Percentiles rank a stretch among this genome's conserved stretches.
phyloP scores from a whole-genome alignment of 345 rosid genomes.

The Bruguiera sexangula region DNA sequence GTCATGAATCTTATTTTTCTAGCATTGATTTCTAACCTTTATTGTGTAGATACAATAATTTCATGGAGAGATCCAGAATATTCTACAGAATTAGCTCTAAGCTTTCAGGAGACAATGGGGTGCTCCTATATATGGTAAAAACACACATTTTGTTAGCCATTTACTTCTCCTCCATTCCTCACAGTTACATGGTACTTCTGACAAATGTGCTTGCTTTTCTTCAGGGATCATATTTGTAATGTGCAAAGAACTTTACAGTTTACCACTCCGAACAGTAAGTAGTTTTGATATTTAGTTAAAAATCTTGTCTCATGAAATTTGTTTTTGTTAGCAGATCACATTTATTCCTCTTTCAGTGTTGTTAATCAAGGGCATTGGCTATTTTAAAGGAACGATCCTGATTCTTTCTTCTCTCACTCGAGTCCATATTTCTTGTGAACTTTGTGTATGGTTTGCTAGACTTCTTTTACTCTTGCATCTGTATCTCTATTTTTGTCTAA shows the following conservation, averaged over 20 bases:
- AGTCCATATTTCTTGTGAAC: neutral
- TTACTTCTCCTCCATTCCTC: neutral
- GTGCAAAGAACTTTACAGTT: slow-evolving; percentile 86
- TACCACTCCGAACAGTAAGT: slow-evolving; percentile 76
- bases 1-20: neutral
- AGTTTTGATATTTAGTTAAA: neutral
- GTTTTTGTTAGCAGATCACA: neutral
- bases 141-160: neutral
- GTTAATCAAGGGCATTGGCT: slow-evolving; percentile 8
- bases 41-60: slow-evolving; percentile 77
- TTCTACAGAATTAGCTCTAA: slow-evolving; percentile 85
- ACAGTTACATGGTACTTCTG: neutral
- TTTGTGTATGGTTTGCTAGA: neutral
- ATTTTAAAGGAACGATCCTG: neutral
- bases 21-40: neutral
- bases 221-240: slow-evolving; percentile 81
- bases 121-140: slow-evolving; percentile 85
- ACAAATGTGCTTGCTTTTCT: slow-evolving; percentile 11
- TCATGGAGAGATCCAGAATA: slow-evolving; percentile 96
- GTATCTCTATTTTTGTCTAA: too few relatives aligned
- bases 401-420: neutral
- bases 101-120: slow-evolving; percentile 93
- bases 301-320: neutral
- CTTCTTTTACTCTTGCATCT: too few relatives aligned
- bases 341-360: neutral